phyloP scores from a whole-genome alignment of 345 rosid species.

The Salix koriyanagi region DNA sequence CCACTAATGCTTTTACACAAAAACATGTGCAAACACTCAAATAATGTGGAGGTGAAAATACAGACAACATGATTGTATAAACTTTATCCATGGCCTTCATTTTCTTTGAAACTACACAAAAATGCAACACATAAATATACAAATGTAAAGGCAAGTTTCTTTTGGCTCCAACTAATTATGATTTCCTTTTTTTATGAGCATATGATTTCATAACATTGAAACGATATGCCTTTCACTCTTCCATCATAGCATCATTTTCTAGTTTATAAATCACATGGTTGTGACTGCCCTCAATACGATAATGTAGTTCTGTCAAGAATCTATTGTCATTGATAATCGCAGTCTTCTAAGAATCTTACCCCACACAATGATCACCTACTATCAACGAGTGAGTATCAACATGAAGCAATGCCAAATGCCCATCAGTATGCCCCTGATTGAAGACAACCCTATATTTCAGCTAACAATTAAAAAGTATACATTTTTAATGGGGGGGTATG shows the following conservation, averaged over 20 bases:
- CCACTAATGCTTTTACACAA: background rate
- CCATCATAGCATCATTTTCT: background rate
- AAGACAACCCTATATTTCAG: constrained; percentile 4
- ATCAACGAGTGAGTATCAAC: constrained; percentile 60
- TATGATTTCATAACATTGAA: background rate
- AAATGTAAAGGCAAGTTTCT: background rate
- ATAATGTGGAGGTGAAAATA: background rate
- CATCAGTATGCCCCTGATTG: constrained; percentile 90
- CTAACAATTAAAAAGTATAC: background rate
- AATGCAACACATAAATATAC: background rate
- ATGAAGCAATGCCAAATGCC: constrained; percentile 74
- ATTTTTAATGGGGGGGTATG: background rate
- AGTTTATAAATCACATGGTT: background rate
- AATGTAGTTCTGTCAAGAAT: background rate
- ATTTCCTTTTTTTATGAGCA: background rate
- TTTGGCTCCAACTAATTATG: background rate
- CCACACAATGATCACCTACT: constrained; percentile 89
- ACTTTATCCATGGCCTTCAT: background rate
- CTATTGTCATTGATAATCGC: background rate
- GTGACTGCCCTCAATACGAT: background rate
- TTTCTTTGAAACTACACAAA: background rate
- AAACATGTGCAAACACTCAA: background rate
- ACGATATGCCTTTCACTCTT: too few species aligned
- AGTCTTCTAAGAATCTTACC: constrained; percentile 49
- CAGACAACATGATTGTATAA: background rate